Percentiles rank a stretch among this genome's conserved stretches.
These are phyloP conservation scores for Adansonia gregorii DNA, from an alignment of 441 rosid genomes.

Conservation along the genomic window DNA sequence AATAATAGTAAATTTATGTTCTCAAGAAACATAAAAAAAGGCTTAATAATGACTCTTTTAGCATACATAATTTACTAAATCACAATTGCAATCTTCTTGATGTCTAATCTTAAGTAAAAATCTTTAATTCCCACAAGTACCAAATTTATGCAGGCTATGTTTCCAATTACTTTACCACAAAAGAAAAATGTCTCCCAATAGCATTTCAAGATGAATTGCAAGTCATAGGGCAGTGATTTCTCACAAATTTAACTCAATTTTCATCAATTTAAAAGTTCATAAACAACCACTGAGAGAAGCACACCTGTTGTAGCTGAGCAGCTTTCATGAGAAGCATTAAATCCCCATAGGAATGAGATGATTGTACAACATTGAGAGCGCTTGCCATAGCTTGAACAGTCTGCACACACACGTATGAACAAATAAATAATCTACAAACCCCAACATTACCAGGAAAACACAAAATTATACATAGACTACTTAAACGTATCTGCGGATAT, in stretches of 20 bases:
- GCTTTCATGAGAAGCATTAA: slow-evolving; percentile 79
- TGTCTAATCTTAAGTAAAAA: slow-evolving; percentile 12
- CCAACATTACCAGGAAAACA: slow-evolving; percentile 17
- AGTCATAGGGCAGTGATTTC: neutral
- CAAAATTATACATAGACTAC: neutral
- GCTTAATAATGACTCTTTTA: slow-evolving; percentile 14
- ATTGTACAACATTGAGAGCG: slow-evolving; percentile 81
- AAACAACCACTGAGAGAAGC: slow-evolving; percentile 22
- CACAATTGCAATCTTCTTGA: neutral
- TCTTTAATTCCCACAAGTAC: neutral
- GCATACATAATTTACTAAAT: slow-evolving; percentile 13
- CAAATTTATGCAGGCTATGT: slow-evolving; percentile 11
- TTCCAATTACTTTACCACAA: neutral
- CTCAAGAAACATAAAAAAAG: neutral
- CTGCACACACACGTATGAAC: slow-evolving; percentile 50
- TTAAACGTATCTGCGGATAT: neutral
- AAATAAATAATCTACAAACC: neutral
- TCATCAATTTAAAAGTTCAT: neutral
- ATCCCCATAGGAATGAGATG: slow-evolving; percentile 90
- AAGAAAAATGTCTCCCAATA: neutral
- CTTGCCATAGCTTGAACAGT: slow-evolving; percentile 72
- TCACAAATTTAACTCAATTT: neutral
- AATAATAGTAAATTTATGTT: neutral
- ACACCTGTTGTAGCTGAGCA: slow-evolving; percentile 60
- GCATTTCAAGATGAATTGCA: slow-evolving; percentile 3